Evolutionary conservation across 1,284 basidiomycete genomes (phyloP), one percentile per base, ranked within the genome.

Genomic region (Naganishia liquefaciens): DNA sequence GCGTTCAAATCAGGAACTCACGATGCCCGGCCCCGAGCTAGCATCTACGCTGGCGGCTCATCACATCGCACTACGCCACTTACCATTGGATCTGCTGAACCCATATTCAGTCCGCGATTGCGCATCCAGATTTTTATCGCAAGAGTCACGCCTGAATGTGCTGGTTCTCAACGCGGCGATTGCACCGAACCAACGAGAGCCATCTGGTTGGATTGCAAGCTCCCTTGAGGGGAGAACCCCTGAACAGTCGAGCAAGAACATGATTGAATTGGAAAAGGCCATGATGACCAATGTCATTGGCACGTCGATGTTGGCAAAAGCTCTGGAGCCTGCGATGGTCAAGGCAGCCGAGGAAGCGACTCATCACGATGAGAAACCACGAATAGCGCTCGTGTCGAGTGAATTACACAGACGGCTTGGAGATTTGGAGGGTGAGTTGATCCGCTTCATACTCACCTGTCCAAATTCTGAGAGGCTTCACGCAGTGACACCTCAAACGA

Each of bases 251-350:
- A 46, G 27, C 30, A 47, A 27, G 39, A 21, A 43, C 5, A n/a
- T 13, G 13, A 30, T 52, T 3, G 50, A 54, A 21, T 23, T 66
- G 43, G 64, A 66, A 40, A 53, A 62, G 25, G 52, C 43, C 2
- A 54, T 66, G 46, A 62, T 66, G 64, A 62, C 60, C 10, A 66
- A 66, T 39, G 58, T 62, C 30, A 27, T 66, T 5, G 64, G 64
- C 19, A 51, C 60, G 33, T 52, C 52, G 6, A 50, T 66, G 53
- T 43, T 66, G 52, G 25, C 44, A 15, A 42, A 53, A 40, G 27
- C 53, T 13, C 40, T 62, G 19, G 50, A 62, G 27, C 60, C 60
- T 13, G 60, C 58, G 17, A 23, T 44, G 17, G n/a, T 65, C 21
- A 46, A 50, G 25, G 30, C 51, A 1, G 44, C 58, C 1, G 44